Evolutionary conservation across 2,329 filamentous ascomycete genomes (phyloP), one percentile per base, ranked within the genome.

Genomic region (Fusarium guadeloupense): DNA sequence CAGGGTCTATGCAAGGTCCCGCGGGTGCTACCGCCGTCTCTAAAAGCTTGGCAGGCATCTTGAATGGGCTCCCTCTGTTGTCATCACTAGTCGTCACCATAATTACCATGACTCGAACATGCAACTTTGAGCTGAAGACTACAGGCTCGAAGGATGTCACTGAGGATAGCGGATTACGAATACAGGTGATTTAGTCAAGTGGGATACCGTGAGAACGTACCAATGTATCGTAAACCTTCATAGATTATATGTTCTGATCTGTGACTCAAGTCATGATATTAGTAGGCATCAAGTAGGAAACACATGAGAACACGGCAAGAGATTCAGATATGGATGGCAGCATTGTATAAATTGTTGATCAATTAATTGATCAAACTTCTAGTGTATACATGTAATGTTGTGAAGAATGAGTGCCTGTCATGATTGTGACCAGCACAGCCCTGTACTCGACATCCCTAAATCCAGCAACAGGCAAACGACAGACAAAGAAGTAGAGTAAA

Each of bases 401-500:
- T 60, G 31, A 44, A 63, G 66, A 60, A 64, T 53, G 53, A 72
- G 54, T 63, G 62, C 52, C 64, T 48, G 54, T 62, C 62, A 63
- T 67, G 68, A 64, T 59, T 65, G 72, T 73, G 72, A 63, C 72
- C 72, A 59, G 72, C 72, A 74, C 72, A 65, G 50, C 64, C 58
- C 61, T 63, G 61, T 64, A 66, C 59, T 65, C 62, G 63, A 69
- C 69, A 65, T 64, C 58, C 62, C 54, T 44, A 47, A 61, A 63
- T 64, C 59, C 64, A 64, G 59, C 59, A 68, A 70, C 67, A 63
- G 53, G 31, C 61, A 68, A 71, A 69, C 63, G 69, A 73, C 72
- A 74, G 67, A 61, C 64, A 75, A 72, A 63, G 67, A 65, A 72
- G 69, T 70, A 68, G 59, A 75, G 62, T 70, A 74, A 71, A 74